These are phyloP conservation scores for Calophaca sinica DNA, from an alignment of 306 rosid genomes.

Conservation along the genomic window DNA sequence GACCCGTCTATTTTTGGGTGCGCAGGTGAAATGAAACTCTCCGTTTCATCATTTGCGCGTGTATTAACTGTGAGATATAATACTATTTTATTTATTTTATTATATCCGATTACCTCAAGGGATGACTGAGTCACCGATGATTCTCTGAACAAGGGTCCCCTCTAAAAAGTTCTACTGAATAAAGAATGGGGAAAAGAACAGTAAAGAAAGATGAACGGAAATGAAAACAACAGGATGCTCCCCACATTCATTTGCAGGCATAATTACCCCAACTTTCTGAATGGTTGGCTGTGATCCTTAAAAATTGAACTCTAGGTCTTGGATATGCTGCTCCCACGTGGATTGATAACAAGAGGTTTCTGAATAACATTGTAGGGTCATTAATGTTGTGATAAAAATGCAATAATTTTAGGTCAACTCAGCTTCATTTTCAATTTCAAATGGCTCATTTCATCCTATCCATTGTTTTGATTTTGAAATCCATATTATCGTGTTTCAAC, in stretches of 20 bases:
- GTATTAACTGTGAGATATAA: no score
- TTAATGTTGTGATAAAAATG: neutral
- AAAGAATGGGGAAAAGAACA: slow-evolving; percentile 11
- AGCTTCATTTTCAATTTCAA: slow-evolving; percentile 35
- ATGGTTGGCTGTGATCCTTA: slow-evolving; percentile 3
- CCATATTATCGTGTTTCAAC: neutral
- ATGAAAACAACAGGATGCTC: slow-evolving; percentile 1
- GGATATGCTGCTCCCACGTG: slow-evolving; percentile 45
- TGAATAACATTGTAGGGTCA: slow-evolving; percentile 17
- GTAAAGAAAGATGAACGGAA: neutral
- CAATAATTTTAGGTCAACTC: slow-evolving; percentile 30
- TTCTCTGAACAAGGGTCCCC: slow-evolving; percentile 2
- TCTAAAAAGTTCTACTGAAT: neutral
- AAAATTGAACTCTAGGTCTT: slow-evolving; percentile 25
- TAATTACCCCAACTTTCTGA: slow-evolving; percentile 5
- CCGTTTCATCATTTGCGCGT: no score
- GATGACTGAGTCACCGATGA: no score
- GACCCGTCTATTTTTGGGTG: no score
- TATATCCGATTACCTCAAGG: no score
- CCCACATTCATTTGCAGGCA: neutral
- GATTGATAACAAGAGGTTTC: neutral
- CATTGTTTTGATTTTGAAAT: neutral
- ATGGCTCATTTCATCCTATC: slow-evolving; percentile 6
- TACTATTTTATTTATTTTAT: no score
- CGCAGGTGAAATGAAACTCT: no score